Evolutionary conservation across 805 yeast species (phyloP), one percentile per base, ranked within the genome.

Genomic region (Wickerhamomyces canadensis): DNA sequence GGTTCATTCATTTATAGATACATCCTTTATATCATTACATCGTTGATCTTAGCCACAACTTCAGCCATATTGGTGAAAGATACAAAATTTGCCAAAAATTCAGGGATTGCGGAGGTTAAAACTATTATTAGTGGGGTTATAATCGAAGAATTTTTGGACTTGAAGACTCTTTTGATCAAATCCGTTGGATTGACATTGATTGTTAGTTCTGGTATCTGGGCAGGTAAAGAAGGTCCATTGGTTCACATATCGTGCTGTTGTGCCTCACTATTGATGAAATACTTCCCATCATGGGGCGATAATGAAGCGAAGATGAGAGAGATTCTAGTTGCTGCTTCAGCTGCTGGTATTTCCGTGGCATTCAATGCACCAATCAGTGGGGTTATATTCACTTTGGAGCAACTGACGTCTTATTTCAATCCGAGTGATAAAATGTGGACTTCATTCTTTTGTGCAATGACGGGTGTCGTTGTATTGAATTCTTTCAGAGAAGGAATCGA

Each of bases 281-380:
- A 49, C 4, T 55, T 64, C 35, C 58, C 65, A 4, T 31, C 43
- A 1, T 36, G 61, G 33, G 39, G 52, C 19, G 50, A 51, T 1
- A 74, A 73, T 43, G 86, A 80, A 50, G 86, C 84, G 1, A 58
- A 68, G 8, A 65, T 72, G 40, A 68, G 95, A 40, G 91, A 84
- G 43, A 51, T 86, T 9, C 54, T 80, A 13, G 67, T 81, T 15
- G 88, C 94, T 1, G 84, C 89, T 0, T 73, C 85, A 1, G 89
- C 94, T 1, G 80, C 89, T 1, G 96, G 95, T 5, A 80, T 86
- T 18, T 76, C 89, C 0, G 84, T 83, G 12, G 94, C 95, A 1
- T 85, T 86, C 59, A 83, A 82, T 42, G 79, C 95, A 0, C 95
- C 96, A 3, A 78, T 87, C 38, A 95, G 94, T 7, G 96, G 95